phyloP scores from a whole-genome alignment of 208 protist genomes.

The Acanthamoeba royreba region DNA sequence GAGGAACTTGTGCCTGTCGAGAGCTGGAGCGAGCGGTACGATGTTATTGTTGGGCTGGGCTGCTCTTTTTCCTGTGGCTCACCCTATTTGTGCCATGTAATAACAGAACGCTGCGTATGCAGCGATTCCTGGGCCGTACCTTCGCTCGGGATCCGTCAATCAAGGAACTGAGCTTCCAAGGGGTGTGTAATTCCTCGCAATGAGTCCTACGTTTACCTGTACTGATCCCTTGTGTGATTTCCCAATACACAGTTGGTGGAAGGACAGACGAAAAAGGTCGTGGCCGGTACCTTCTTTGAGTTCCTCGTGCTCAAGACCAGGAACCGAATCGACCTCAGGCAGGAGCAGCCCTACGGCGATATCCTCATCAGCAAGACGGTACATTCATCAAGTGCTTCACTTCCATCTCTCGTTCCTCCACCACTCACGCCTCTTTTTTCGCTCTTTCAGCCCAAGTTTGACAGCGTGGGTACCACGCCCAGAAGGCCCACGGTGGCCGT shows the following conservation, averaged over 20 bases:
- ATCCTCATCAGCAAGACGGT: conserved; percentile 65
- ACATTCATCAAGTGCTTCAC: neutral
- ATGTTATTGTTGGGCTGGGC: neutral
- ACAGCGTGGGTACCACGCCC: conserved; percentile 5
- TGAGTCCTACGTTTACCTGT: neutral
- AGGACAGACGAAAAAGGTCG: conserved; percentile 42
- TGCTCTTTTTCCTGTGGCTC: neutral
- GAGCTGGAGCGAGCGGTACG: conserved; percentile 29
- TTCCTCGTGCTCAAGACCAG: conserved; percentile 73
- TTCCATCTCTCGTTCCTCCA: neutral
- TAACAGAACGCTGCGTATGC: conserved; percentile 11
- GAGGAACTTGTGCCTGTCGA: conserved; percentile 27
- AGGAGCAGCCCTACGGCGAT: conserved; percentile 66
- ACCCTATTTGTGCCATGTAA: neutral
- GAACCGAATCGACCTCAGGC: conserved; percentile 61
- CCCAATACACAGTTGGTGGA: neutral
- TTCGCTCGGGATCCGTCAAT: neutral
- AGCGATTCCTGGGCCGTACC: neutral
- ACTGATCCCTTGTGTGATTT: neutral
- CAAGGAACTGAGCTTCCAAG: conserved; percentile 3
- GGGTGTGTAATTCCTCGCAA: neutral
- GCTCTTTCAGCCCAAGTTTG: conserved; percentile 4
- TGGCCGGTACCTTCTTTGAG: conserved; percentile 74
- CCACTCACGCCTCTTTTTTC: neutral
- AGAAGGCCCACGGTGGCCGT: neutral